These are phyloP conservation scores for Picochlorum sp. DNA, from an alignment of 139 green algal genomes.

Conservation along the genomic window DNA sequence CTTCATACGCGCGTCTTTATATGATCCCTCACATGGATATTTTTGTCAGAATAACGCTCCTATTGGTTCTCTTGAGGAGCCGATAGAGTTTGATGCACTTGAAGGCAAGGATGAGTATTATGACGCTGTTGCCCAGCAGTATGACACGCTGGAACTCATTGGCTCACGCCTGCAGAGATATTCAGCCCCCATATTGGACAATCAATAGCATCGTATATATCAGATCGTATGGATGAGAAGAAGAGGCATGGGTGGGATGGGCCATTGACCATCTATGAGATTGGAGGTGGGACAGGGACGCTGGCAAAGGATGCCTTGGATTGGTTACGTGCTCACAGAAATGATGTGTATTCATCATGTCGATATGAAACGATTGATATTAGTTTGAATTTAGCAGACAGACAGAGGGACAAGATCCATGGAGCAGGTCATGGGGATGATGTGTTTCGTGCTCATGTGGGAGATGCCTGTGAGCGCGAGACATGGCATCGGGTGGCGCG, in stretches of 20 bases:
- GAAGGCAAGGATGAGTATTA: constrained; percentile 15
- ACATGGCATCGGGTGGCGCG: constrained; percentile 30
- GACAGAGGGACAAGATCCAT: constrained; percentile 42
- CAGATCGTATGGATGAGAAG: neutral
- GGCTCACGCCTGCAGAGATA: constrained; percentile 75
- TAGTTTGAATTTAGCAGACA: constrained; percentile 39
- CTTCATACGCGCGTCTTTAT: constrained; percentile 64
- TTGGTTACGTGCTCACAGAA: constrained; percentile 39
- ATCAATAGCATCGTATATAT: constrained; percentile 40
- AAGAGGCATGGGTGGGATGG: constrained; percentile 14
- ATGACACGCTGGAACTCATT: constrained; percentile 34
- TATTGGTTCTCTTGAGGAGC: constrained; percentile 19
- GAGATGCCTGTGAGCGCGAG: constrained; percentile 27
- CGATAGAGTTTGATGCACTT: constrained; percentile 24
- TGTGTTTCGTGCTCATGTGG: constrained; percentile 22
- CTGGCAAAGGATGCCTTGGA: constrained; percentile 67
- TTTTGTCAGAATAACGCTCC: constrained; percentile 17
- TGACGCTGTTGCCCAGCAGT: constrained; percentile 8
- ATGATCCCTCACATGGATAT: constrained; percentile 35
- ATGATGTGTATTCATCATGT: constrained; percentile 41
- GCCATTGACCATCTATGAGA: constrained; percentile 57
- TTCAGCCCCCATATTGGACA: constrained; percentile 67
- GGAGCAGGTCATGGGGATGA: constrained; percentile 22
- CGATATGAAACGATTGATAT: constrained; percentile 68
- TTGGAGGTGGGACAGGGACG: constrained; percentile 72